Evolutionary conservation across 208 protist genomes (phyloP), one percentile per base, ranked within the genome.

Genomic region (Crithidia mellificae): DNA sequence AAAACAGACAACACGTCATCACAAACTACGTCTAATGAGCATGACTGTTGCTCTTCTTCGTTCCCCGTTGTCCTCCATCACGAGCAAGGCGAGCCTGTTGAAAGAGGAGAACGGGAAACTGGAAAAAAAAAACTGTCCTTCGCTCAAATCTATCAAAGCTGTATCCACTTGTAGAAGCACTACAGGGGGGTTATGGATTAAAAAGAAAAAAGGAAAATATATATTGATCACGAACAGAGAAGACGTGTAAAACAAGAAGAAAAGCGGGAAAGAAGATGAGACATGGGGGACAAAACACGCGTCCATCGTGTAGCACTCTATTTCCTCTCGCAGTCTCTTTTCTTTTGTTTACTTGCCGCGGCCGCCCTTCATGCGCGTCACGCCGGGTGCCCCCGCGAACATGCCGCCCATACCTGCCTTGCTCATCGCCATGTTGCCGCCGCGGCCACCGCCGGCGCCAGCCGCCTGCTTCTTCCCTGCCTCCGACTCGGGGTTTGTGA

Each of bases 401-500:
- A 96, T 96, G 55, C 91, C 92, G 47, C 91, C 91, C 91, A 97
- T 97, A 47, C 91, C 92, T 38, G 87, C 83, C 70, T 92, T 87
- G 77, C 87, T 94, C 80, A 97, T 84, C 9, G 83, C 81, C 87
- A 94, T 94, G 70, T 78, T 83, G 36, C 85, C 89, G n/a, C 73
- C 64, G 46, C 72, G 85, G 41, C 84, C 77, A 36, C 64, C 77
- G 36, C 78, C 78, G 43, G 74, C 84, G 34, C 76, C 87, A 17
- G 83, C 90, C 20, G 86, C 90, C 73, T 92, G 79, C 68, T 93
- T 94, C 82, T 96, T 94, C 22, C 81, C 88, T 1, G 87, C 86
- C 24, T 98, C 94, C 2, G 90, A 96, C 80, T 97, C 84, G 19
- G 94, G 81, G 68, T 98, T 98, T 24, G 88, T 97, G 59, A 99